Evolutionary conservation across 2,329 filamentous ascomycete species (phyloP), one percentile per base, ranked within the genome.

Genomic region (Calonectria pteridis): DNA sequence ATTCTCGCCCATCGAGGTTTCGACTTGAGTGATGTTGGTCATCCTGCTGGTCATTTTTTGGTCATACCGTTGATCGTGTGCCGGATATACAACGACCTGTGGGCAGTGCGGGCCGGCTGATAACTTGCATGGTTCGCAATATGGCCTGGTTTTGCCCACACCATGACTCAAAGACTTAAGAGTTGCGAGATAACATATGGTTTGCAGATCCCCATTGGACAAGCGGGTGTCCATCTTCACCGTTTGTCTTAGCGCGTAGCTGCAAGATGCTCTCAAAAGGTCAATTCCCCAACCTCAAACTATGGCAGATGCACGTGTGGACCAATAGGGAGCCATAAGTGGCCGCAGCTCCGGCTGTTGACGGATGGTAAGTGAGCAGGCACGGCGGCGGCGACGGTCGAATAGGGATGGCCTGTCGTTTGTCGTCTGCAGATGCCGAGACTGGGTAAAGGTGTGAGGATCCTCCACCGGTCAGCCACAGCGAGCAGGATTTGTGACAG

Each of bases 71-170:
- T 69, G 64, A 74, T 76, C 75, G 72, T 77, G 75, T 78, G 77
- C 73, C 67, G 67, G 49, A 51, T 62, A 35, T 31, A 73, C 66
- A 64, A 40, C 33, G 53, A 16, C 73, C 63, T 65, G 66, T 59
- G 63, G 69, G 70, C 65, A 73, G 73, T 77, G 76, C 75, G 75
- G 77, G 74, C 76, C 76, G 77, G 74, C 72, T 78, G 77, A 78
- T 73, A 69, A 70, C 71, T 76, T 71, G 31, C 50, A 63, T 73
- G 65, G 71, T 49, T 75, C 73, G 49, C 66, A 58, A 62, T 46
- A 51, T 40, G 67, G 40, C 53, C 67, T 75, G 59, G 69, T 5
- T 62, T 6, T 40, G n/a, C 69, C 72, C 64, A 75, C 77, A 76
- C 73, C 67, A 80, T 78, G 78, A 80, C 77, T 80, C 78, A 76